Percentiles rank a stretch among this genome's conserved stretches.
Conservation (phyloP, 2,329 filamentous ascomycete genomes). For the Chaetomium sp. region DNA sequence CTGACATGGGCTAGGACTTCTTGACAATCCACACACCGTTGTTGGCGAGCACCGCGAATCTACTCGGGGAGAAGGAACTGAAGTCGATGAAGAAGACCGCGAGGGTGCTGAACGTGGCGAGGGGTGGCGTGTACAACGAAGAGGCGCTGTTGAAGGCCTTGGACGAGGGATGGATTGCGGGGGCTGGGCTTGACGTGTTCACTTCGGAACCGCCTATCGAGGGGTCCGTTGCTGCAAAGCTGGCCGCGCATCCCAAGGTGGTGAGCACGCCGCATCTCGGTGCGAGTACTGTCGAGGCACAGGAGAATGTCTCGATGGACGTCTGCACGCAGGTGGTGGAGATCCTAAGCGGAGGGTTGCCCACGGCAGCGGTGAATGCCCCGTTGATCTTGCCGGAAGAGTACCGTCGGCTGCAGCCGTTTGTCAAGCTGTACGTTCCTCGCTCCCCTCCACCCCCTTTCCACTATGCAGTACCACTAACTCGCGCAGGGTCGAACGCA, state of each 20-base stretch:
- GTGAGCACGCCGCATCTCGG: conserved; percentile 80
- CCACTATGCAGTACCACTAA: background rate
- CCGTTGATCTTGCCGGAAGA: conserved; percentile 81
- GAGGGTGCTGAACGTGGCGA: conserved; percentile 75
- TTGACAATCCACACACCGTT: conserved; percentile 81
- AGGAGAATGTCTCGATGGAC: conserved; percentile 81
- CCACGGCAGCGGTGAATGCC: conserved; percentile 77
- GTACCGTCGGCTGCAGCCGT: conserved; percentile 75
- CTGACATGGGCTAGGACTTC: conserved; percentile 56
- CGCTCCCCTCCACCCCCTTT: background rate
- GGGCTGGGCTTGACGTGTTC: conserved; percentile 79
- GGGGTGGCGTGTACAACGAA: conserved; percentile 81
- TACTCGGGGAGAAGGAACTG: conserved; percentile 69
- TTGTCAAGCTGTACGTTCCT: conserved; percentile 58
- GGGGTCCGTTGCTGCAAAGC: conserved; percentile 59
- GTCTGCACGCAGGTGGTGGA: conserved; percentile 78
- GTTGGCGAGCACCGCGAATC: conserved; percentile 72
- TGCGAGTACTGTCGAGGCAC: conserved; percentile 78
- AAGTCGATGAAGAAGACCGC: conserved; percentile 72
- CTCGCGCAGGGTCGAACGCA: conserved; percentile 62
- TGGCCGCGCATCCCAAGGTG: conserved; percentile 70
- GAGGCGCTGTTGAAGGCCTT: conserved; percentile 69
- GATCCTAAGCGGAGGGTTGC: conserved; percentile 71
- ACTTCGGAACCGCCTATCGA: conserved; percentile 67
- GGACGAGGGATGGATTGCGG: conserved; percentile 70